Conservation (phyloP, 1,284 basidiomycete species). For the Ustilago trichophora region DNA sequence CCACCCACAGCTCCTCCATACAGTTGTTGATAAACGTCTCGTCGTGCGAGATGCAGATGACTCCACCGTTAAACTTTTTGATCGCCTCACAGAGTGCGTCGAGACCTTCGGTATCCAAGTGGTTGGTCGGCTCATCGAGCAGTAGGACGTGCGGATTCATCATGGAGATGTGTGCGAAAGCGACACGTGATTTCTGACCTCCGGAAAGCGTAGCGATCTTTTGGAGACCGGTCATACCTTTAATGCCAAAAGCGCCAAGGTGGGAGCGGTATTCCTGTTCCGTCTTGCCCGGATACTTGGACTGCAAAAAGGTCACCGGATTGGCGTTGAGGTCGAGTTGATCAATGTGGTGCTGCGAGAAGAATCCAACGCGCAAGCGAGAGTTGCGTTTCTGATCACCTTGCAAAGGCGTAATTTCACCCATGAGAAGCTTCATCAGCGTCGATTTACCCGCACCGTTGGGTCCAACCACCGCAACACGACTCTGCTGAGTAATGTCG, state of each 20-base stretch:
- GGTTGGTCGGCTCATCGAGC: constrained; percentile 98
- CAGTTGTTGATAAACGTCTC: constrained; percentile 62
- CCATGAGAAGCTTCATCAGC: constrained; percentile 92
- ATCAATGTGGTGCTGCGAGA: constrained; percentile 91
- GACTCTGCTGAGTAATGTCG: constrained; percentile 71
- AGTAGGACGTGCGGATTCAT: constrained; percentile 94
- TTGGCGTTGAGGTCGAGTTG: constrained; percentile 83
- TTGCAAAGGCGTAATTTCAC: constrained; percentile 80
- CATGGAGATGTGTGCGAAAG: constrained; percentile 89
- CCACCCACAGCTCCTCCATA: constrained; percentile 72
- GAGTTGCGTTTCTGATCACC: constrained; percentile 91
- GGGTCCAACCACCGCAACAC: constrained; percentile 61
- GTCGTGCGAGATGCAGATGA: constrained; percentile 63
- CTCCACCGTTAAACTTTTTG: constrained; percentile 92
- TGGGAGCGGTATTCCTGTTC: constrained; percentile 96
- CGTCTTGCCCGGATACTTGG: constrained; percentile 89
- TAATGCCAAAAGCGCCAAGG: constrained; percentile 98
- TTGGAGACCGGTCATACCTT: constrained; percentile 94
- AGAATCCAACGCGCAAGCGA: constrained; percentile 73
- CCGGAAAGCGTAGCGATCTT: constrained; percentile 73
- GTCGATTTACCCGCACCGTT: constrained; percentile 75
- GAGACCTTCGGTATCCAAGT: constrained; percentile 87
- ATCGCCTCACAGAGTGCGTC: constrained; percentile 93
- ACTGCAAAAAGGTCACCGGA: constrained; percentile 90
- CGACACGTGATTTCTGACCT: constrained; percentile 96